phyloP scores from a whole-genome alignment of 108 stramenopile genomes.

The Parmales sp. region DNA sequence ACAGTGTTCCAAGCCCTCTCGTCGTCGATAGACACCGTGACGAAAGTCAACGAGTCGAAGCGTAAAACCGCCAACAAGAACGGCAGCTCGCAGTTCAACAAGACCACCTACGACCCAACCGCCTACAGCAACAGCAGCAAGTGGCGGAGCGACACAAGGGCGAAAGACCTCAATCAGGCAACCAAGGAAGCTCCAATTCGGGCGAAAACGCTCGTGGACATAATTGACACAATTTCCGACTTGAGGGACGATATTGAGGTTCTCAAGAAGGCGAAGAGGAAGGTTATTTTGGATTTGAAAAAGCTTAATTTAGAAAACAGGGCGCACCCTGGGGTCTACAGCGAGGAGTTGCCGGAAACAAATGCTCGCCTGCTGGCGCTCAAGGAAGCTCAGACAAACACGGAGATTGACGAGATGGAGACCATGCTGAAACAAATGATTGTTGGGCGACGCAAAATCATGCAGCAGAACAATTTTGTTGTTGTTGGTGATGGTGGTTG shows the following conservation, averaged over 20 bases:
- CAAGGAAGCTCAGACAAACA: too few species aligned
- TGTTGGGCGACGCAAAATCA: too few species aligned
- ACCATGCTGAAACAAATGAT: too few species aligned
- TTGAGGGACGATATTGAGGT: not conserved
- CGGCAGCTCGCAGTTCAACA: not conserved
- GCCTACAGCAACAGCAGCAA: not conserved
- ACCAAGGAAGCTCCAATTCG: not conserved
- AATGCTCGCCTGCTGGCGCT: too few species aligned
- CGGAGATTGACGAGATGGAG: too few species aligned
- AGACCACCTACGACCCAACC: not conserved
- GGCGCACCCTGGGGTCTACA: not conserved
- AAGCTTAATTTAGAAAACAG: not conserved
- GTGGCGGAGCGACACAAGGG: not conserved
- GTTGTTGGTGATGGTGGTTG: too few species aligned
- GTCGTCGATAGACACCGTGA: not conserved
- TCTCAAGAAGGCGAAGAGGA: constrained; percentile 3
- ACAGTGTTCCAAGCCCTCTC: not conserved
- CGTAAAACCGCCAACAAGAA: not conserved
- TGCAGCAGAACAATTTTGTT: too few species aligned
- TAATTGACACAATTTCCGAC: not conserved
- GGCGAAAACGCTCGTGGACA: not conserved
- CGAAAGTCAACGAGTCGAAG: not conserved
- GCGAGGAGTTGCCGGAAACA: too few species aligned
- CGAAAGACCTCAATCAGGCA: not conserved
- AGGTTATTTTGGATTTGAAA: not conserved